Base-by-base conservation (phyloP, 2,329 filamentous ascomycete genomes). In the Pseudovirgaria hyperparasitica region DNA sequence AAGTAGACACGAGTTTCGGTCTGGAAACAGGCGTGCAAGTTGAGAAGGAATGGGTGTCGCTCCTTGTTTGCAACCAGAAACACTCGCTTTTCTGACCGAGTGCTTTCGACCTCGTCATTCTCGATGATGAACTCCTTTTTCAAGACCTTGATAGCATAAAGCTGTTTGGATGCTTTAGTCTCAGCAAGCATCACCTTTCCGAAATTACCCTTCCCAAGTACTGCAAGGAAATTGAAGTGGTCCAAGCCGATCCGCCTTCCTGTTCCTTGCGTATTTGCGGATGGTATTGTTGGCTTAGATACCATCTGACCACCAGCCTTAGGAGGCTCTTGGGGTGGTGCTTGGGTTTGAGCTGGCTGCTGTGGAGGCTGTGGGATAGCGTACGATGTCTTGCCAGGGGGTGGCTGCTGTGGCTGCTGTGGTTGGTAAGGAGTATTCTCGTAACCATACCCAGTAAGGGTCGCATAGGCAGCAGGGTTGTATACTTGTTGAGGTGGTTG, bases 61-160 rank as follows among this genome's bases (percentile, higher is more conserved):
- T 96, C 90, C 53, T 92, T 85, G 62, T 98, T 98, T 18, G 90
- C 90, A 50, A 98, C 80, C 52, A 98, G 55, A 62, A 96, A 93
- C 10, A 98, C 92, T 37, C 90, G 72, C 70, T 98, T 98, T 58
- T 98, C 90, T 0, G 90, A 98, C 38, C 87, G 75, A 22, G 85
- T 94, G 56, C 87, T 96, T 57, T 98, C 90, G 6, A 98, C 90
- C 61, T 98, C 90, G 49, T 98, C 90, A 39, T 98, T 93, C 53
- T 98, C 92, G 36, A 98, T 98, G 50, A 98, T 98, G 54, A 98
- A 98, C 55, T 98, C 90, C 62, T 98, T 98, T 70, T 98, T 98
- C 42, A 98, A 63, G 19, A 98, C 90, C 60, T 98, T 98, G 57
- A 98, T 98, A 31, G 90, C 90, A 52, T 96, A 98, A 6, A 98